Percentiles rank a stretch among this genome's conserved stretches.
Evolutionary conservation across 805 yeast species (phyloP).

Genomic region (Vanderwaltozyma yarrowii): DNA sequence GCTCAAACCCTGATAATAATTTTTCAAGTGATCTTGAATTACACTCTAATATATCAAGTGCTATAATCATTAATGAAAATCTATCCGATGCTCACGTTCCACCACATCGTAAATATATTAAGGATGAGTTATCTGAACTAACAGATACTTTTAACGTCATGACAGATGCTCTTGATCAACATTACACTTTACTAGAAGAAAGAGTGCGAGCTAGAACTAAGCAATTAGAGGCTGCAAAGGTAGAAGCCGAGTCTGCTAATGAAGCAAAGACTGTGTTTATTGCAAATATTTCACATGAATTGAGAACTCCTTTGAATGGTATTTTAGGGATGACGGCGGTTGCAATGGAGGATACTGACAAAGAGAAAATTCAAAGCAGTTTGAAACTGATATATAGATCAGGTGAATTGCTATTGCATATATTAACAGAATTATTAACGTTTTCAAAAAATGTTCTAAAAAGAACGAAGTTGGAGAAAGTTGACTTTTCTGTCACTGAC

Average conservation of each 20-base stretch:
- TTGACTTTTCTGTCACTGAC: constrained; percentile 70
- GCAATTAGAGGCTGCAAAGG: constrained; percentile 79
- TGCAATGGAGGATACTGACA: constrained; percentile 78
- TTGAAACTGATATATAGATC: constrained; percentile 77
- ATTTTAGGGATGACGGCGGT: constrained; percentile 92
- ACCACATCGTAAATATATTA: constrained; percentile 40
- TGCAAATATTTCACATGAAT: constrained; percentile 88
- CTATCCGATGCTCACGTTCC: constrained; percentile 36
- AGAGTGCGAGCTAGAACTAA: constrained; percentile 78
- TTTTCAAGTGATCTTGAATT: neutral
- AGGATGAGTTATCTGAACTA: constrained; percentile 81
- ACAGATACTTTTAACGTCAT: constrained; percentile 84
- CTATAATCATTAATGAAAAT: constrained; percentile 17
- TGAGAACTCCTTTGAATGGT: constrained; percentile 93
- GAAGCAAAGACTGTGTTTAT: constrained; percentile 93
- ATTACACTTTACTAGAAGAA: constrained; percentile 77
- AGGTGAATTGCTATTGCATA: constrained; percentile 82
- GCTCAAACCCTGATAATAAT: neutral
- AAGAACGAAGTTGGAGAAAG: constrained; percentile 70
- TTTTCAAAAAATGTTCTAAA: constrained; percentile 85
- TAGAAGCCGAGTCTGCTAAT: constrained; percentile 88
- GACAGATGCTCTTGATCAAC: constrained; percentile 80
- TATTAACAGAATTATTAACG: constrained; percentile 81
- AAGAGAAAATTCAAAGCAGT: constrained; percentile 56
- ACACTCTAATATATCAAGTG: constrained; percentile 10